Evolutionary conservation across 1,139 yeast species (phyloP).

Genomic region (Kodamaea ohmeri): DNA sequence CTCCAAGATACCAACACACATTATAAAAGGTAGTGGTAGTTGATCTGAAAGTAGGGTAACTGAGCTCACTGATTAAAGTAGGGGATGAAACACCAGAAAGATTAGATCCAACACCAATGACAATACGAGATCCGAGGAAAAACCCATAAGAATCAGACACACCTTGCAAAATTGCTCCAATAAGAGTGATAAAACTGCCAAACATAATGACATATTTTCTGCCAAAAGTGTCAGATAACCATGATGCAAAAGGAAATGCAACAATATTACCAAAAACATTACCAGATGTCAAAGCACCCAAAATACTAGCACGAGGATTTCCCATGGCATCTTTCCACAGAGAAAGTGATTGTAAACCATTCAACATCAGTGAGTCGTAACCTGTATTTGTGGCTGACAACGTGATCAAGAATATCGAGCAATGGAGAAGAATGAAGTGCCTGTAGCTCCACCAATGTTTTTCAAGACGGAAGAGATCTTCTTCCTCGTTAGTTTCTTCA

Average conservation of each 20-base stretch:
- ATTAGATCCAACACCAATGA: constrained; percentile 44
- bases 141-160: constrained; percentile 32
- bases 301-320: constrained; percentile 18
- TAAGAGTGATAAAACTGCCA: constrained; percentile 14
- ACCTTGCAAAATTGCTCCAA: constrained; percentile 38
- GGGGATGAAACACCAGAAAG: constrained; percentile 39
- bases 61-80: constrained; percentile 40
- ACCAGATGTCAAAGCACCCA: constrained; percentile 24
- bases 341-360: constrained; percentile 21
- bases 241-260: constrained; percentile 28
- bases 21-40: constrained; percentile 45
- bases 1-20: constrained; percentile 46
- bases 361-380: constrained; percentile 23
- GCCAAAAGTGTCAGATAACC: constrained; percentile 45
- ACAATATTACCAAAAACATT: constrained; percentile 22
- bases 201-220: constrained; percentile 27
- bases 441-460: constrained; percentile 16
- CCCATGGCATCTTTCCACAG: constrained; percentile 21
- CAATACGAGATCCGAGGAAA: constrained; percentile 37
- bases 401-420: constrained; percentile 18
- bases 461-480: constrained; percentile 10
- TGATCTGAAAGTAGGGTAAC: constrained; percentile 47
- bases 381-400: constrained; percentile 23
- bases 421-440: constrained; percentile 13
- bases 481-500: no score